phyloP scores from a whole-genome alignment of 306 rosid species.

The Ormosia emarginata region DNA sequence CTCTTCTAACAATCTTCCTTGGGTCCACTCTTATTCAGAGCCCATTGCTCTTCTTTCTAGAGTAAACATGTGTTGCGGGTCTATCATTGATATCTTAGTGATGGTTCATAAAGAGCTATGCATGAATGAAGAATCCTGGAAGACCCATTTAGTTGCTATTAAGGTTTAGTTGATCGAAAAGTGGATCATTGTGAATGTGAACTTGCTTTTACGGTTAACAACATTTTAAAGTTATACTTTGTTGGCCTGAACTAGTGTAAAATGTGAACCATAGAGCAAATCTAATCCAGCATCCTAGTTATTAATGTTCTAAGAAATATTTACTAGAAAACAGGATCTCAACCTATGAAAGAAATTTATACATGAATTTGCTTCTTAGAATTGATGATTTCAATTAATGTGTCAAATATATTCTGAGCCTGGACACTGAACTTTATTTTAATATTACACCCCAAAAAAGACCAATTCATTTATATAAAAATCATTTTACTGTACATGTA shows the following conservation, averaged over 20 bases:
- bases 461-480: too few relatives aligned
- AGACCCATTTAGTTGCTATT: not conserved
- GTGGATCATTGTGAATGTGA: not conserved
- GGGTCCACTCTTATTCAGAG: too few relatives aligned
- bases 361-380: not conserved
- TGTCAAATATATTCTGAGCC: not conserved
- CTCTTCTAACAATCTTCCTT: too few relatives aligned
- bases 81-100: not conserved
- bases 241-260: not conserved
- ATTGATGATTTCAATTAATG: not conserved
- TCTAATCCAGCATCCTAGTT: not conserved
- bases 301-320: not conserved
- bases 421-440: not conserved
- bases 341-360: not conserved
- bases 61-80: too few relatives aligned
- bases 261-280: not conserved
- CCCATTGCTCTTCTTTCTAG: too few relatives aligned
- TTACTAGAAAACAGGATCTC: not conserved
- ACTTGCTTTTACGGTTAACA: too few relatives aligned
- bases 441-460: too few relatives aligned
- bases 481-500: too few relatives aligned
- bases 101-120: slow-evolving; percentile 3
- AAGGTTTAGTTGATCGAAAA: not conserved
- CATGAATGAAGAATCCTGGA: not conserved
- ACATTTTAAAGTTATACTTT: not conserved